phyloP scores from a whole-genome alignment of 2,329 filamentous ascomycete species.

The Ophiocordyceps polyrhachis-furcata region DNA sequence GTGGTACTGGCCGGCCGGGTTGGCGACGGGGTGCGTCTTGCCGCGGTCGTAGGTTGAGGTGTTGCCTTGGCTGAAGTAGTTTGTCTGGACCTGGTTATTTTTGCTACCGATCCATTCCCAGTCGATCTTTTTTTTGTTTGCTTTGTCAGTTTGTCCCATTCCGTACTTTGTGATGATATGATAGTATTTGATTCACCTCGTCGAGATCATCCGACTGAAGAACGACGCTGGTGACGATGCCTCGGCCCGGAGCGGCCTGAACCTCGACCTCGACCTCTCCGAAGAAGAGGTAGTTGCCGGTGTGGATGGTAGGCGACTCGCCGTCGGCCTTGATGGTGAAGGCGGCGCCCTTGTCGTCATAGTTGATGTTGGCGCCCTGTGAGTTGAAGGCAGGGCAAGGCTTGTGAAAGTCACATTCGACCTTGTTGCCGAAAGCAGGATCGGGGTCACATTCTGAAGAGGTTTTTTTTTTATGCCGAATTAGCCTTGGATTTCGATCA shows the following conservation, averaged over 20 bases:
- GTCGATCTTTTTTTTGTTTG: conserved; percentile 50
- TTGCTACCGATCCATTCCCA: conserved; percentile 82
- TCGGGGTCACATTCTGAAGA: conserved; percentile 58
- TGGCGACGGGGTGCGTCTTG: conserved; percentile 37
- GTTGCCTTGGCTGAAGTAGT: conserved; percentile 67
- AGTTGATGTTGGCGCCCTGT: conserved; percentile 27
- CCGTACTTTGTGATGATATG: too few species aligned
- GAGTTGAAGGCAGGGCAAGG: conserved; percentile 36
- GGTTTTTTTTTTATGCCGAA: too few species aligned
- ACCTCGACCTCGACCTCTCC: conserved; percentile 66
- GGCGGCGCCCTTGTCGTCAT: conserved; percentile 29
- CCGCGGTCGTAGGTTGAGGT: conserved; percentile 53
- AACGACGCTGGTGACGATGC: conserved; percentile 79
- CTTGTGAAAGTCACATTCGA: conserved; percentile 56
- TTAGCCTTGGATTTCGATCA: too few species aligned
- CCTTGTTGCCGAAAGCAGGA: conserved; percentile 48
- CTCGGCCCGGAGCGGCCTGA: conserved; percentile 60
- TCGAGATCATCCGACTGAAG: conserved; percentile 82
- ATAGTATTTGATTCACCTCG: conserved; percentile 11
- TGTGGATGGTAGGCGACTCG: conserved; percentile 54
- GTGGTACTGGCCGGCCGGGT: conserved; percentile 32
- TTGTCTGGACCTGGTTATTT: conserved; percentile 53
- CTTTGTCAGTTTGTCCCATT: too few species aligned
- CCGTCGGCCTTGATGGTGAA: conserved; percentile 49
- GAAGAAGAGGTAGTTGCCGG: conserved; percentile 90